Percentiles rank a stretch among this genome's conserved stretches.
Conservation (phyloP, 2,329 filamentous ascomycete genomes). For the Fusarium graminum region DNA sequence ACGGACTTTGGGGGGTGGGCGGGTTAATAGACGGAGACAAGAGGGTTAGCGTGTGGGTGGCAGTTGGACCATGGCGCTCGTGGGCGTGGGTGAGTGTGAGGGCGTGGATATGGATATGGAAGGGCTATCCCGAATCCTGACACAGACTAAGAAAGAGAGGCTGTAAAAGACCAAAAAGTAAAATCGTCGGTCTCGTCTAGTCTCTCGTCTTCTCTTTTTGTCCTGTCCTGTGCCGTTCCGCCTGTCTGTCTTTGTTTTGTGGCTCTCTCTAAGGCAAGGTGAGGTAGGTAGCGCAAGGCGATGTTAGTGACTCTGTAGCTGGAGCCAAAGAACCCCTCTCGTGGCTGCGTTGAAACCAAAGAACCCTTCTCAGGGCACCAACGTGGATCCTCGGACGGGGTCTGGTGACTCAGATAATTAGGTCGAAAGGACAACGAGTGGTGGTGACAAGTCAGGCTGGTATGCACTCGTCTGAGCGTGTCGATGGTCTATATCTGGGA, state of each 20-base stretch:
- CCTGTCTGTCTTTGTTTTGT: conserved; percentile 24
- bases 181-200: conserved; percentile 26
- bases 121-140: conserved; percentile 32
- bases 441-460: conserved; percentile 47
- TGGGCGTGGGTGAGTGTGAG: conserved; percentile 32
- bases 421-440: conserved; percentile 48
- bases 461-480: conserved; percentile 45
- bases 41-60: conserved; percentile 36
- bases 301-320: conserved; percentile 1
- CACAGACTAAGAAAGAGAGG: conserved; percentile 37
- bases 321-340: conserved; percentile 39
- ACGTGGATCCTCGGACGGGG: conserved; percentile 45
- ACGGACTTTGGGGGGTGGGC: conserved; percentile 35
- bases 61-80: conserved; percentile 49
- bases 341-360: conserved; percentile 44
- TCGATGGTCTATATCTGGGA: conserved; percentile 32
- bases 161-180: conserved; percentile 34
- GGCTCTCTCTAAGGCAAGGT: conserved; percentile 3
- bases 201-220: conserved; percentile 14
- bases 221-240: neutral
- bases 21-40: conserved; percentile 41
- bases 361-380: conserved; percentile 45
- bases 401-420: conserved; percentile 48
- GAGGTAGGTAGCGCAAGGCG: conserved; percentile 7
- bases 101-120: conserved; percentile 10